Base-by-base conservation (phyloP, 768 basidiomycete genomes). In the Filobasidium wieringae region DNA sequence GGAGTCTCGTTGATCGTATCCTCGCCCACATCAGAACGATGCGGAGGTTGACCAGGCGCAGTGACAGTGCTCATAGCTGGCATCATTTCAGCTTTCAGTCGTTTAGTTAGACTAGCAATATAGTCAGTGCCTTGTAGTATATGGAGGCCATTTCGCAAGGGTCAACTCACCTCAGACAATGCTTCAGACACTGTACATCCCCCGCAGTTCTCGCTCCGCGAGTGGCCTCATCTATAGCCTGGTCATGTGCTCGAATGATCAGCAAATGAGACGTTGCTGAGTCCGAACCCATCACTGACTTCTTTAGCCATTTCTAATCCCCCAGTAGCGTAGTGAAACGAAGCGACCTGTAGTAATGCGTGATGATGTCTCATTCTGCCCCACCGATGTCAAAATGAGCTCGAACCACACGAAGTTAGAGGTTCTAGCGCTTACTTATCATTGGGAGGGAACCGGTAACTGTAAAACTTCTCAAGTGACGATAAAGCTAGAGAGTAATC, bases 311-410 rank as follows among this genome's bases (percentile, higher is more conserved):
- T 54, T 14, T 66, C 64, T 6, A 68, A n/a, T 2, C 72, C 72
- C 0, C 72, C 70, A 9, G 68, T 70, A 27, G 64, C 57, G 41
- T 68, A 68, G 27, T 69, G 66, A 40, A 68, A 70, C 6, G 61
- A 57, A 22, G 74, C 74, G n/a, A 73, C 65, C 56, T 71, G 71
- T 0, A 75, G 56, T 8, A 75, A 59, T 0, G 70, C 74, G 52
- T 75, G 74, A 32, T 72, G 72, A 64, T 75, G 73, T 45, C 68
- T 63, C 5, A 65, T 68, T 53, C 68, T 71, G 53, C n/a, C n/a
- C 24, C 39, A 8, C 4, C n/a, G 19, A n/a, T 29, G 36, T 37
- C 15, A 26, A n/a, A 7, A 32, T 31, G 26, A 27, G 19, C 1
- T 14, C 12, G 41, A 17, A 45, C 47, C 17, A 33, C 19, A 29